These are phyloP conservation scores for Haematococcus lacustris DNA, from an alignment of 139 green algal species.

Conservation along the genomic window DNA sequence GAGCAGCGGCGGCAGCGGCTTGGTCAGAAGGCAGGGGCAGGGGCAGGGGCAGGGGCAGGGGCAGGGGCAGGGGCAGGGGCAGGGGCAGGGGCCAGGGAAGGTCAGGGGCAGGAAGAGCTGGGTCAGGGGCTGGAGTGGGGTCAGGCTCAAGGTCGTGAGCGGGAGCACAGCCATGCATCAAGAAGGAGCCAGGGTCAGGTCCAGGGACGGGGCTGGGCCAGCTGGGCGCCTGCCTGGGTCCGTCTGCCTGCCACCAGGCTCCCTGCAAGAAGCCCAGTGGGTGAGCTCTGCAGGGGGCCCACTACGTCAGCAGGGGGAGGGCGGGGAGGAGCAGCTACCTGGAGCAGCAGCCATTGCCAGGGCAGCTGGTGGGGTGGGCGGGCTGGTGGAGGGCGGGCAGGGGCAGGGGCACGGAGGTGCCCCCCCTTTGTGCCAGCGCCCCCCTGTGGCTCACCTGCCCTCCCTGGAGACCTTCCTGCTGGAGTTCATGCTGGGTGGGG, in stretches of 20 bases:
- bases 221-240: too few relatives aligned
- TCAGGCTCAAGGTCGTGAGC: background rate
- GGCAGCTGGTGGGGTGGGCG: background rate
- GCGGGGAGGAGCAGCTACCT: background rate
- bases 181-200: too few relatives aligned
- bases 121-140: too few relatives aligned
- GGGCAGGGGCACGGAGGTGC: too few relatives aligned
- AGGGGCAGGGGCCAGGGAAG: background rate
- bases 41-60: background rate
- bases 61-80: background rate
- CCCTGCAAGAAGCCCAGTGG: too few relatives aligned
- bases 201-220: too few relatives aligned
- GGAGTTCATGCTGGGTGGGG: slow-evolving; percentile 35
- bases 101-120: background rate
- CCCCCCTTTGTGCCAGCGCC: background rate
- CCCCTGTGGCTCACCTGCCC: slow-evolving; percentile 1
- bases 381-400: background rate
- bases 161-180: background rate
- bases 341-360: background rate
- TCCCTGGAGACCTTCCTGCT: slow-evolving; percentile 52
- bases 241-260: too few relatives aligned
- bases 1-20: slow-evolving; percentile 4
- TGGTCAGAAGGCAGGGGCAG: background rate
- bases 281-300: too few relatives aligned
- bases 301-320: background rate